Evolutionary conservation across 345 rosid species (phyloP), one percentile per base, ranked within the genome.

Genomic region (Carallia brachiata): DNA sequence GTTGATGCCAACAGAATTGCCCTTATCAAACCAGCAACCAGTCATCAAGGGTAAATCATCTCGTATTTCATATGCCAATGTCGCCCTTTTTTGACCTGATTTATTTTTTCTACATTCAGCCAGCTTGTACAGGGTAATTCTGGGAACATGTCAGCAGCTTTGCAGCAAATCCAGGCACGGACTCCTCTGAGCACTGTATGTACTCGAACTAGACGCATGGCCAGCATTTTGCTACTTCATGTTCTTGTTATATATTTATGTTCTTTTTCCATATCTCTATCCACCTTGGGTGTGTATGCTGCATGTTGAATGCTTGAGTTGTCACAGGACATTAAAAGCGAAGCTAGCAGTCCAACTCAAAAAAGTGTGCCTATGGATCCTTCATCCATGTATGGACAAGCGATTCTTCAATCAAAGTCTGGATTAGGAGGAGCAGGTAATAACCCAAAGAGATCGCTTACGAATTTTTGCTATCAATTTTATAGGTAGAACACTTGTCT

Each of bases 321-420:
- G 68, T 75, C 12, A 12, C 50, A 88, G 92, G 90, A 84, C 62
- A 78, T 82, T 52, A 88, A 85, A 78, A 62, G 62, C 56, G 87
- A 88, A 70, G 82, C 73, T 67, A 88, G 82, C 75, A 80, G 78
- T 60, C 74, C 78, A 65, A 69, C 80, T 44, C 86, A 82, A 59
- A 86, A 81, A 70, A 73, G 77, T 74, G 28, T 86, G 66, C 76
- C 84, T 4, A 60, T 67, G 79, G 90, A 88, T 79, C 80, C 84
- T 62, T 74, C 89, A 54, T 84, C 92, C 16, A 79, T 86, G 30
- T 86, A 82, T 73, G 87, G 90, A 61, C 90, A 79, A 71, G 82
- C 85, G 69, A 82, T 86, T 73, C 66, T 88, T 63, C 86, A 82
- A 57, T 80, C 90, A 52, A 88, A 84, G 77, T 79, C 88, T 57